Percentiles rank a stretch among this genome's conserved stretches.
These are phyloP conservation scores for Exsudoporus frostii DNA, from an alignment of 768 basidiomycete species.

Conservation along the genomic window DNA sequence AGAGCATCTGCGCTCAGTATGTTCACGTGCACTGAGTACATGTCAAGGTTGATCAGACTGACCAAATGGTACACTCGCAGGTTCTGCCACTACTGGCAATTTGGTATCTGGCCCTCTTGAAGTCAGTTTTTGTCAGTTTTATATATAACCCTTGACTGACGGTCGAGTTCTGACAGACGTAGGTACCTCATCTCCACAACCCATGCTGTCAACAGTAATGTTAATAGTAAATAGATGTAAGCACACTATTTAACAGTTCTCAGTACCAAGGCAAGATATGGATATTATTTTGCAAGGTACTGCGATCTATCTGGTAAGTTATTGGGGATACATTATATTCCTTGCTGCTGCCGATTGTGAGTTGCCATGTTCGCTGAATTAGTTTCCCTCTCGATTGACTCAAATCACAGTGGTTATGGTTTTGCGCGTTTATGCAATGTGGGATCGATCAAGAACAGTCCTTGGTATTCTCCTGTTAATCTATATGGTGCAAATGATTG, in stretches of 20 bases:
- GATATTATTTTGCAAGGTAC: not conserved
- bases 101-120: conserved; percentile 4
- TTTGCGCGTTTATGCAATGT: conserved; percentile 16
- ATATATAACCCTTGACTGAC: not conserved
- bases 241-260: not conserved
- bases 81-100: too few relatives aligned
- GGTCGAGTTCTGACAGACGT: conserved; percentile 1
- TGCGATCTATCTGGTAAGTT: not conserved
- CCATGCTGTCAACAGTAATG: too few relatives aligned
- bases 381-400: not conserved
- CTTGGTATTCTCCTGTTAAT: conserved; percentile 4
- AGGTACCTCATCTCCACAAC: not conserved
- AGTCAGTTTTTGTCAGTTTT: not conserved
- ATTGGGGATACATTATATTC: conserved; percentile 14
- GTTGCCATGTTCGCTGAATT: not conserved
- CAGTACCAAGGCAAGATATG: not conserved
- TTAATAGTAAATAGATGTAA: conserved; percentile 8
- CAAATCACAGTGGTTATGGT: conserved; percentile 13
- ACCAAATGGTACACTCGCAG: not conserved
- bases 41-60: not conserved
- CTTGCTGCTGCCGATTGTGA: conserved; percentile 14
- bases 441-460: conserved; percentile 4
- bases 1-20: conserved; percentile 3
- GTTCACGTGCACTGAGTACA: not conserved
- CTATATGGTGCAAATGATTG: not conserved